These are phyloP conservation scores for Mycena sanguinolenta DNA, from an alignment of 768 basidiomycete species.

Conservation along the genomic window DNA sequence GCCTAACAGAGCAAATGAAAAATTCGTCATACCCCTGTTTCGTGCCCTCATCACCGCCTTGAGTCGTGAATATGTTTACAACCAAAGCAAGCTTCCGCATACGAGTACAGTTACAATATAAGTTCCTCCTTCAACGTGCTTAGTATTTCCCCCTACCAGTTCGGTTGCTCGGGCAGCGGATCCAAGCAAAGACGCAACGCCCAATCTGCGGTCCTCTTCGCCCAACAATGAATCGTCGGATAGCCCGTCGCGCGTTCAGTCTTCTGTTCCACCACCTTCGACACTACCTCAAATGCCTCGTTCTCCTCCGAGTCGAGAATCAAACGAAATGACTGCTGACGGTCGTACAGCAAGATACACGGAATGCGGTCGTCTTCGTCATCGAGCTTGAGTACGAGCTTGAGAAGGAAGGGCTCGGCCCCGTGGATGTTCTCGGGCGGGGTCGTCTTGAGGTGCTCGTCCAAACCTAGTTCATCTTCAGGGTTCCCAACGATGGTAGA, in stretches of 20 bases:
- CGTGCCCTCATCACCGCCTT: too few species aligned
- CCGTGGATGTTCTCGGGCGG: slow-evolving; percentile 19
- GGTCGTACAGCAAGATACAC: slow-evolving; percentile 25
- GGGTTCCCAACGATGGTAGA: slow-evolving; percentile 12
- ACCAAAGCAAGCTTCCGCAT: too few species aligned
- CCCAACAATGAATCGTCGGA: slow-evolving; percentile 1
- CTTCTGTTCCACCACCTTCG: slow-evolving; percentile 7
- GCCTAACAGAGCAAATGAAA: too few species aligned
- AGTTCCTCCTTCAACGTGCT: too few species aligned
- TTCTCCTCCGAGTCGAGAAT: neutral
- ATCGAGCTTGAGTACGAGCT: slow-evolving; percentile 7
- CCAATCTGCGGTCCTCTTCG: neutral
- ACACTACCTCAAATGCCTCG: neutral
- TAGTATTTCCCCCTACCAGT: too few species aligned
- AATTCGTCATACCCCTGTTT: too few species aligned
- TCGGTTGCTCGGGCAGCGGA: slow-evolving; percentile 1
- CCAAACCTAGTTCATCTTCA: neutral
- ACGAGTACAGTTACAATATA: too few species aligned
- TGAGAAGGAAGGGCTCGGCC: slow-evolving; percentile 14
- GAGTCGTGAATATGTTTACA: too few species aligned
- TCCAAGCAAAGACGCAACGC: slow-evolving; percentile 6
- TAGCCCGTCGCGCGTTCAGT: neutral
- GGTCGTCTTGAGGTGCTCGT: neutral
- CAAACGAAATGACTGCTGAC: neutral
- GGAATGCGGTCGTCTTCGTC: neutral